phyloP scores from a whole-genome alignment of 306 rosid species.

The Rosa chinensis region DNA sequence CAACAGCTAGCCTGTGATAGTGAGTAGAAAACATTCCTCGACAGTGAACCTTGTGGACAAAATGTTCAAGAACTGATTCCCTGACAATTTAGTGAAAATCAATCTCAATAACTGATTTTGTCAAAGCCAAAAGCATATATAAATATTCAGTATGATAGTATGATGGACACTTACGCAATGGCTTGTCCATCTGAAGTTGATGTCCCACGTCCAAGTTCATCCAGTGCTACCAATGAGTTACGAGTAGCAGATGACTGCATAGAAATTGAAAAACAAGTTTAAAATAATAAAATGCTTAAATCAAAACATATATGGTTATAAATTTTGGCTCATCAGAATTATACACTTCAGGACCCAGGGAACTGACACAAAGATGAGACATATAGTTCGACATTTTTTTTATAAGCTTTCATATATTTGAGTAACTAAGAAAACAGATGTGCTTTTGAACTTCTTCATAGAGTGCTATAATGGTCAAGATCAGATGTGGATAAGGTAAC shows the following conservation, averaged over 20 bases:
- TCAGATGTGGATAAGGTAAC: not conserved
- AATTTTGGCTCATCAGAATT: not conserved
- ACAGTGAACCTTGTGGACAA: conserved; percentile 77
- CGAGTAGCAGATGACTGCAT: conserved; percentile 76
- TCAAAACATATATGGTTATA: not conserved
- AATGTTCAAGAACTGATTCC: conserved; percentile 80
- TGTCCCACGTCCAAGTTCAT: conserved; percentile 99
- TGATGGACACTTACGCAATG: conserved; percentile 69
- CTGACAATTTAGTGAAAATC: conserved; percentile 44
- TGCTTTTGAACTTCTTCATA: not conserved
- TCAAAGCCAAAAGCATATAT: conserved; percentile 13
- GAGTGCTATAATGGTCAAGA: conserved; percentile 1
- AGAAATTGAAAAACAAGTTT: conserved; percentile 27
- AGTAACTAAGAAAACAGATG: not conserved
- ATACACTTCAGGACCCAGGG: not conserved
- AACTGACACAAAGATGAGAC: not conserved
- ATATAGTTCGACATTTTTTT: too few relatives aligned
- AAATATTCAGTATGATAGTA: conserved; percentile 11
- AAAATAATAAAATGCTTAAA: conserved; percentile 7
- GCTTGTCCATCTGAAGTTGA: conserved; percentile 99
- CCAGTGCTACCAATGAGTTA: conserved; percentile 80
- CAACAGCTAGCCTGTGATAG: conserved; percentile 78
- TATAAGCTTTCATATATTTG: not conserved
- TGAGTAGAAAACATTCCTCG: conserved; percentile 91
- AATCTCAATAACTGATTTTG: conserved; percentile 13